Evolutionary conservation across 2,329 filamentous ascomycete genomes (phyloP), one percentile per base, ranked within the genome.

Genomic region (Xylariaceae sp.): DNA sequence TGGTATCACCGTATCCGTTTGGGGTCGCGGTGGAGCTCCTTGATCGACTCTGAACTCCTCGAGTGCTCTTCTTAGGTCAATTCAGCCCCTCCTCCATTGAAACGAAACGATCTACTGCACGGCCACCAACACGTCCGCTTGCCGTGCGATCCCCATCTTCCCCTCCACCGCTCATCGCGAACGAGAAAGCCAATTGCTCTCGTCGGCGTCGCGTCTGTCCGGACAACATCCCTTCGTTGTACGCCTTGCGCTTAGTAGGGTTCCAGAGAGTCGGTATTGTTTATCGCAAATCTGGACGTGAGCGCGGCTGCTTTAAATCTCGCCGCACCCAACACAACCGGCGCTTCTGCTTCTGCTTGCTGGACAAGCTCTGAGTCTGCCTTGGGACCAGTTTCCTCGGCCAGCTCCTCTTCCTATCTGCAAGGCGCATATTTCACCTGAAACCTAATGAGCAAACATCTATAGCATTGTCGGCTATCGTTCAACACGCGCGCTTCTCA

Each of bases 11-110:
- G n/a, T n/a, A n/a, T n/a, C n/a, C n/a, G n/a, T n/a, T n/a, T n/a
- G n/a, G n/a, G n/a, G n/a, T n/a, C 42, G 39, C 49, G 48, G 55
- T 56, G 55, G 52, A 53, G 43, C 44, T 48, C 29, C 38, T 17
- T 35, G 12, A 17, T 38, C 37, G 47, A 34, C 39, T 41, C 39
- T 37, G 31, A 22, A 38, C 33, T 32, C 13, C 30, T 7, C 30
- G 8, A n/a, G 13, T n/a, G 13, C 12, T 17, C 13, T 13, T n/a
- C 30, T n/a, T 29, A 29, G 26, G 26, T 43, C 35, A 44, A 46
- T 49, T 47, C 45, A 51, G 48, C 52, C 52, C 50, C 53, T 52
- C 51, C 51, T 47, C 47, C 34, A 44, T 49, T 43, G 42, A 38
- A 50, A 38, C 47, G 38, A 47, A 43, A 44, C 30, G 13, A 32